Base-by-base conservation (phyloP, 768 basidiomycete genomes). In the Mycena polygramma region DNA sequence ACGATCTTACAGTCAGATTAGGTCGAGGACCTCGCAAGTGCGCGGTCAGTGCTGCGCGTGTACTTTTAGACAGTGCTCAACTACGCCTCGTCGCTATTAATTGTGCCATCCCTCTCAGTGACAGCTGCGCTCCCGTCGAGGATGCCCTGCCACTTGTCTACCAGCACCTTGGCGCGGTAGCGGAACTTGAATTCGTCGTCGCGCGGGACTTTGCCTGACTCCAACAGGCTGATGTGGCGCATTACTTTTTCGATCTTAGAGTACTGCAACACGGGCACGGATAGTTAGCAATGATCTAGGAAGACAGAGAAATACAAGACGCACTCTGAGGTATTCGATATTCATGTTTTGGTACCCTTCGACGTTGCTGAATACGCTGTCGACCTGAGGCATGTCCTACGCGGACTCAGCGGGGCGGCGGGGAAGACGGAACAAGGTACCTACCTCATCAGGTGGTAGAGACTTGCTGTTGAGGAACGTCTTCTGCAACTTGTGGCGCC, bases 401-500 rank as follows among this genome's bases (percentile, higher is more conserved):
- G 9, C 11, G 41, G 41, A 2, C 11, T 11, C 11, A 11, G 10
- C 11, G 41, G 10, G 15, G 41, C 41, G 15, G 41, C 41, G 41
- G 11, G 41, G 11, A 15, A 41, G 5, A 10, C 8, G 11, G 15
- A 41, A 15, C 41, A 41, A 10, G 36, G 71, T 30, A 30, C 86
- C 63, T 73, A 94, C 93, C 73, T 91, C 90, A 11, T 88, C 87
- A 75, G 89, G 90, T 2, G 30, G 30, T 10, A 84, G 71, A 7
- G 82, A 81, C 80, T 91, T 91, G 73, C 82, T 87, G 62, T 90
- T 90, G 59, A 97, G 78, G 83, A 96, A 93, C 0, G 90, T 92
- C 79, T 95, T 93, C 82, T 98, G 96, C 2, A 97, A 87, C 79
- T 90, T 93, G 79, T 97, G 95, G 74, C 96, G 86, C 96, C 96